phyloP scores from a whole-genome alignment of 2,329 filamentous ascomycete species.

The Cercospora zeina region DNA sequence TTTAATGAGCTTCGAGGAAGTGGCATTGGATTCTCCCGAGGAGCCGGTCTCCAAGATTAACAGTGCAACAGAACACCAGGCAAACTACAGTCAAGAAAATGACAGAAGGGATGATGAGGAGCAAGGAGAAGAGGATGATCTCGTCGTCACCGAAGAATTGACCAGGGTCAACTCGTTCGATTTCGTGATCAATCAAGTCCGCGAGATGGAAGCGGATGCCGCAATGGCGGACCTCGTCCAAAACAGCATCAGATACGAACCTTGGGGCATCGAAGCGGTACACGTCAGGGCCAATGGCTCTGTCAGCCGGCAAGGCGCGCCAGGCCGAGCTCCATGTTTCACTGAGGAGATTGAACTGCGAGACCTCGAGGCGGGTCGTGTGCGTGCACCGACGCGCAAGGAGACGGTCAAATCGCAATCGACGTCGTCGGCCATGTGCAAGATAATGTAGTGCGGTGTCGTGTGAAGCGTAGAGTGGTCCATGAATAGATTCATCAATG shows the following conservation, averaged over 20 bases:
- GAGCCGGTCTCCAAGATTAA: not conserved
- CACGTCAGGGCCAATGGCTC: not conserved
- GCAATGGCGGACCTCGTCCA: constrained; percentile 12
- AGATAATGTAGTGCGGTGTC: not conserved
- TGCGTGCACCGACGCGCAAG: not conserved
- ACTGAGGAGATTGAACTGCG: constrained; percentile 3
- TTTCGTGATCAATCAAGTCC: constrained; percentile 17
- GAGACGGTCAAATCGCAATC: not conserved
- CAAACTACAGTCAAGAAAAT: not conserved
- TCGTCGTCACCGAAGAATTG: constrained; percentile 4
- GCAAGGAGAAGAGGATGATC: constrained; percentile 14
- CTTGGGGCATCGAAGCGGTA: not conserved
- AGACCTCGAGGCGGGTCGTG: not conserved
- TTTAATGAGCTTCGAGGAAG: constrained; percentile 22
- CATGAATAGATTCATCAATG: not conserved
- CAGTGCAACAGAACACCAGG: not conserved
- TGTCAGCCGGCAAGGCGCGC: not conserved
- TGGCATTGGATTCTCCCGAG: not conserved
- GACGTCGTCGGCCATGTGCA: not conserved
- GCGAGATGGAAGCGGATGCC: constrained; percentile 14
- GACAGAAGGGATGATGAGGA: not conserved
- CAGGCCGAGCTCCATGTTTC: not conserved
- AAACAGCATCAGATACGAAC: not conserved
- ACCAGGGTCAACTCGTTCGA: constrained; percentile 20
- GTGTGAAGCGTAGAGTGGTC: not conserved